Evolutionary conservation across 495 filamentous ascomycete species (phyloP).

Genomic region (Hamigera avellanea): DNA sequence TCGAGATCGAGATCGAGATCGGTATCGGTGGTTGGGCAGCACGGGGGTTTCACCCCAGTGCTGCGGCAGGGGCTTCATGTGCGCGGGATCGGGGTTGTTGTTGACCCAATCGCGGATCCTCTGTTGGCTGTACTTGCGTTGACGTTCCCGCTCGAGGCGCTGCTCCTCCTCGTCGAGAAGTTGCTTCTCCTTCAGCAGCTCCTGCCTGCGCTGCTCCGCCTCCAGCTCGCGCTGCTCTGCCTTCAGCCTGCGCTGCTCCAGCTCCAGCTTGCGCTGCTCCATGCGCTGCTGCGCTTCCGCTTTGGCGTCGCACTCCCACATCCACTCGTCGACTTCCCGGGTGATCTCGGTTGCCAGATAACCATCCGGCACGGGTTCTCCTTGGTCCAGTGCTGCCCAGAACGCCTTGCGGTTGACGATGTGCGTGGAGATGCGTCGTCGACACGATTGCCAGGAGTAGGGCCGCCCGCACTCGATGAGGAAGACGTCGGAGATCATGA

Average conservation of each 20-base stretch:
- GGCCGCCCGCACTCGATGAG: conserved; percentile 6
- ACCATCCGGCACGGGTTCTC: not conserved
- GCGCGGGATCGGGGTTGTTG: conserved; percentile 9
- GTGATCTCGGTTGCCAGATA: conserved; percentile 1
- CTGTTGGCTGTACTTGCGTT: conserved; percentile 4
- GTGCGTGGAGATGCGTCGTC: conserved; percentile 9
- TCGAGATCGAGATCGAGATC: conserved; percentile 1
- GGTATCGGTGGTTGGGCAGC: not conserved
- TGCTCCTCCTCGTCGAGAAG: not conserved
- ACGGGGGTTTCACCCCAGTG: not conserved
- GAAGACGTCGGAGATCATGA: conserved; percentile 6
- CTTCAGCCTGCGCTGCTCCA: conserved; percentile 1
- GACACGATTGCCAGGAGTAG: conserved; percentile 15
- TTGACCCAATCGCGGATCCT: conserved; percentile 12
- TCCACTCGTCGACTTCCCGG: not conserved
- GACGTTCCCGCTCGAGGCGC: not conserved
- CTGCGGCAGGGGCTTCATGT: conserved; percentile 2
- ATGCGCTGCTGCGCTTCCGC: conserved; percentile 1
- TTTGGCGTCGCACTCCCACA: conserved; percentile 7
- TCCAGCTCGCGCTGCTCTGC: conserved; percentile 2
- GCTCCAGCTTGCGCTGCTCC: conserved; percentile 2
- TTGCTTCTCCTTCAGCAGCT: not conserved
- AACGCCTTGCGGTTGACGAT: conserved; percentile 5
- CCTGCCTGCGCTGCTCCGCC: not conserved
- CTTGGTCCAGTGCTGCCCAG: conserved; percentile 2